These are phyloP conservation scores for Fusarium anguioides DNA, from an alignment of 2,329 filamentous ascomycete genomes.

Conservation along the genomic window DNA sequence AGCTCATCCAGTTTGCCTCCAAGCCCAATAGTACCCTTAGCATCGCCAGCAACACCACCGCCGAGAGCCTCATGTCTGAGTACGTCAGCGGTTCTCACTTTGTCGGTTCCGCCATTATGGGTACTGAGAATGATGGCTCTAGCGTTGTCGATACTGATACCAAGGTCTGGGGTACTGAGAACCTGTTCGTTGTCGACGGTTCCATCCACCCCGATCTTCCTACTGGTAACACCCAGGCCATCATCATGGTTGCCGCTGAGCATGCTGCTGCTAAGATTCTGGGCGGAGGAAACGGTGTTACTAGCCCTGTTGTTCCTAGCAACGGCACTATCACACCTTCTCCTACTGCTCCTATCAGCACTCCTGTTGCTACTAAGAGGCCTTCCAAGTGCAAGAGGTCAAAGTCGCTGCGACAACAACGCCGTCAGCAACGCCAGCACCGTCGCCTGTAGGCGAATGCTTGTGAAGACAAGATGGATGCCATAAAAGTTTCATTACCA, in stretches of 20 bases:
- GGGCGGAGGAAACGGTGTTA: not conserved
- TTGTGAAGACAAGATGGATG: too few relatives aligned
- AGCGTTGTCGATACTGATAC: slow-evolving; percentile 72
- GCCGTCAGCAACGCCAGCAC: not conserved
- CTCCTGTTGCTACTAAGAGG: slow-evolving; percentile 9
- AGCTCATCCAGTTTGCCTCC: slow-evolving; percentile 73
- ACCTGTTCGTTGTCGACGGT: slow-evolving; percentile 75
- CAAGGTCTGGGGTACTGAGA: slow-evolving; percentile 74
- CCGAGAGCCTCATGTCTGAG: slow-evolving; percentile 66
- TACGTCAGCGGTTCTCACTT: slow-evolving; percentile 63
- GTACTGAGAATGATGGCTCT: slow-evolving; percentile 63
- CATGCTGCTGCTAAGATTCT: slow-evolving; percentile 58
- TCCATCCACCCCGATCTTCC: slow-evolving; percentile 76
- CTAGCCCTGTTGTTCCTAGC: slow-evolving; percentile 12
- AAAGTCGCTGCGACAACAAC: slow-evolving; percentile 10
- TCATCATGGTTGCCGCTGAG: slow-evolving; percentile 73
- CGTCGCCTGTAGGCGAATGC: not conserved
- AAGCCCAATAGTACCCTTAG: slow-evolving; percentile 67
- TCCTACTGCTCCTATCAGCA: not conserved
- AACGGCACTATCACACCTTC: not conserved
- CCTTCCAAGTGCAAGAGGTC: slow-evolving; percentile 14
- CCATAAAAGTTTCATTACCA: not conserved
- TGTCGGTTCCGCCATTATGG: slow-evolving; percentile 71
- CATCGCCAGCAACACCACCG: slow-evolving; percentile 58
- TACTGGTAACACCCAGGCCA: slow-evolving; percentile 74